Base-by-base conservation (phyloP, 2,329 filamentous ascomycete genomes). In the Trichoderma cornu-damae region DNA sequence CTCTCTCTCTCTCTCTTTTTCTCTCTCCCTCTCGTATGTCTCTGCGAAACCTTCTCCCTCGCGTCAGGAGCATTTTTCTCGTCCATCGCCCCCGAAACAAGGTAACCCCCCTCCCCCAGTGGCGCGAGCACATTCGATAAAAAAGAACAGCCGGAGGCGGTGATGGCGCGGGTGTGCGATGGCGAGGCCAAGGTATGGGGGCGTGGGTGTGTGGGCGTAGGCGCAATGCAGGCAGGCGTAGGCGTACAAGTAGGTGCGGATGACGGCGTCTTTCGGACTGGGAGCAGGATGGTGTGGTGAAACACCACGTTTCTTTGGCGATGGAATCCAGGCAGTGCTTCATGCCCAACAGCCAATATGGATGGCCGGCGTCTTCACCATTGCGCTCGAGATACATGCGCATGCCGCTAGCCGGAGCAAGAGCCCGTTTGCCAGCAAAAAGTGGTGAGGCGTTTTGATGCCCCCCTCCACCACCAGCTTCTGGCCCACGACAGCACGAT, bases 301-400 rank as follows among this genome's bases (percentile, higher is more conserved):
- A 58, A 50, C 42, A 58, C 49, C 56, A 58, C 49, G 48, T 32
- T 47, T 53, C 42, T 34, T 28, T 35, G 42, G 35, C 22, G 50
- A 58, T 48, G 43, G 46, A 42, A 47, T 55, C 28, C 44, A 7
- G 16, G 42, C n/a, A n/a, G 51, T 47, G 44, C 50, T 26, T 37
- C 16, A 7, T 24, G n/a, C 30, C 16, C 12, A 28, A 18, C 20
- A 16, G 20, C 22, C 26, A 46, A 12, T 22, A 22, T 12, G 37
- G 26, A 11, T 22, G 30, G 34, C 7, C 22, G 30, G 34, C 6
- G 26, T 37, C n/a, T n/a, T n/a, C 6, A 32, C 20, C 46, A 26
- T 49, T 37, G 20, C 37, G 20, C 30, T 24, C 20, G n/a, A 37
- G 18, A 49, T 52, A 43, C 18, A 22, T 52, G 18, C 18, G n/a